Base-by-base conservation (phyloP, 305 asterid genomes). In the Fraxinus ornus region DNA sequence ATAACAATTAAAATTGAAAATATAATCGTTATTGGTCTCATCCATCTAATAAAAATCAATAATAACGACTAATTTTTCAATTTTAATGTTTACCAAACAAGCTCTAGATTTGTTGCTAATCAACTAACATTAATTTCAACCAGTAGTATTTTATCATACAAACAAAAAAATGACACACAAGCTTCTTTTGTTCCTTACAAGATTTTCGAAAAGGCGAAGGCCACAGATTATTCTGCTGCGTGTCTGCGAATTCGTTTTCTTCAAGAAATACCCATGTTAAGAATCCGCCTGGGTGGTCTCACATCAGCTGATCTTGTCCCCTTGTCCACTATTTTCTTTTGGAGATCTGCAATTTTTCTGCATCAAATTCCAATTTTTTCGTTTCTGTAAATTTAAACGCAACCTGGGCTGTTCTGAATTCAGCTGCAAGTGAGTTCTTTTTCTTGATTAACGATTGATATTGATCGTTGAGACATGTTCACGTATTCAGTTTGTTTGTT, bases 321-420 rank as follows among this genome's bases (percentile, higher is more conserved):
- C 83, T 78, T 9, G 37, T 24, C 30, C 79, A 47, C 10, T 44
- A 76, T 52, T 83, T 55, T 66, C 84, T 72, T 41, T 32, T 87
- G 80, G 90, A 89, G 91, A 93, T 91, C 93, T 80, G 80, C 89
- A 70, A 78, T 73, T 71, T 47, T 17, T 22, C 73, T 73, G 52
- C 74, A 28, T 66, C 74, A 72, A 79, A 41, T 64, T 79, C 79
- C 66, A 26, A 1, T 64, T 76, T 64, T 77, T 44, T 78, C 15
- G 73, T 39, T 52, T 80, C 75, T 7, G 44, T 57, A 80, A 47
- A 55, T 32, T 79, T 35, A 44, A 36, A 75, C 77, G 10, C 71
- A 47, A 55, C 1, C 73, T 86, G 55, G 84, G 78, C 55, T 85
- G 77, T 85, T 79, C 70, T 57, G 76, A 75, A 76, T 39, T 83